Percentiles rank a stretch among this genome's conserved stretches.
Conservation (phyloP, 768 basidiomycete species). For the Lyophyllum decastes region DNA sequence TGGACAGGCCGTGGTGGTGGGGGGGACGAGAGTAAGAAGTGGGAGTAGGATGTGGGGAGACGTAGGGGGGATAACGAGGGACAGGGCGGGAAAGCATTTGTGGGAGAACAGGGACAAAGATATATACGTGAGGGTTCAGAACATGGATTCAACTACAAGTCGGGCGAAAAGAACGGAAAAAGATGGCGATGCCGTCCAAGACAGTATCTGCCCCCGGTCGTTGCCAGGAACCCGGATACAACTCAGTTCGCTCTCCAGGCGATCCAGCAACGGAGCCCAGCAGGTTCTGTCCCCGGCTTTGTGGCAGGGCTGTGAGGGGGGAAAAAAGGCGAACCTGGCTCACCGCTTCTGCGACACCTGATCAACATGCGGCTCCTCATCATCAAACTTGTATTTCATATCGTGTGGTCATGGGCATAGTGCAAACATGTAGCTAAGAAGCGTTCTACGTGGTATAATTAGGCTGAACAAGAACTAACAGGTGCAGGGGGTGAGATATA, state of each 20-base stretch:
- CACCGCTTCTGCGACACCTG: conserved; percentile 8
- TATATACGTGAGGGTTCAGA: conserved; percentile 19
- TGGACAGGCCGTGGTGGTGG: conserved; percentile 28
- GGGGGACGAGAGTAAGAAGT: conserved; percentile 10
- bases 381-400: conserved; percentile 11
- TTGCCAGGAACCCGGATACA: conserved; percentile 27
- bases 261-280: neutral
- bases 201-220: conserved; percentile 24
- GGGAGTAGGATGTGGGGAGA: conserved; percentile 18
- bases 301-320: neutral
- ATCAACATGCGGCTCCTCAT: conserved; percentile 4
- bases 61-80: conserved; percentile 16
- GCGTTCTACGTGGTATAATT: conserved; percentile 12
- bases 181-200: conserved; percentile 14
- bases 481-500: conserved; percentile 8
- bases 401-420: conserved; percentile 6
- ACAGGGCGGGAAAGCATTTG: conserved; percentile 29
- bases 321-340: neutral
- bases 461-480: conserved; percentile 8
- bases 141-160: conserved; percentile 23
- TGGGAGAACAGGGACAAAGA: conserved; percentile 22
- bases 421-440: conserved; percentile 5
- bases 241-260: conserved; percentile 7
- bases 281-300: neutral
- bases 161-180: conserved; percentile 26